Conservation (phyloP, 768 basidiomycete genomes). For the Suillus brevipes region DNA sequence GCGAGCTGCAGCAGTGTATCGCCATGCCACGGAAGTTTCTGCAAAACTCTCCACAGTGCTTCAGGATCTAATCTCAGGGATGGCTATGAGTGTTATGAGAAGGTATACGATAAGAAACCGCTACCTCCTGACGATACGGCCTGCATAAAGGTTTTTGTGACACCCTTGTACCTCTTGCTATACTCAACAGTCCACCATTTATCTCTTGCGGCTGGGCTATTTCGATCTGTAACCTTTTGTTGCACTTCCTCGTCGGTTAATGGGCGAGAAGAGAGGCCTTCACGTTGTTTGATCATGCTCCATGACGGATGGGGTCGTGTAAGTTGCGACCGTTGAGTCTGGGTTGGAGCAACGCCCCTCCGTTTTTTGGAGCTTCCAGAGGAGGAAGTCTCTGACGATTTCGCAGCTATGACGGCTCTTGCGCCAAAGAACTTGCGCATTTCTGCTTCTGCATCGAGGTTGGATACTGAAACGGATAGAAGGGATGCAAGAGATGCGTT, state of each 20-base stretch:
- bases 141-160: slow-evolving; percentile 78
- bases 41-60: slow-evolving; percentile 73
- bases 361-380: slow-evolving; percentile 38
- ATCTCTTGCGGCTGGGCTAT: slow-evolving; percentile 50
- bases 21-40: slow-evolving; percentile 84
- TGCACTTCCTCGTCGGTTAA: slow-evolving; percentile 56
- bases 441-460: slow-evolving; percentile 88
- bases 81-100: slow-evolving; percentile 2
- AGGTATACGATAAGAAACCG: slow-evolving; percentile 21
- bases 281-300: slow-evolving; percentile 67
- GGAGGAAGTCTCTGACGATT: slow-evolving; percentile 36
- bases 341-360: slow-evolving; percentile 33
- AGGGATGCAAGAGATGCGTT: slow-evolving; percentile 49
- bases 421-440: slow-evolving; percentile 93
- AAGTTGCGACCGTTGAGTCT: slow-evolving; percentile 62
- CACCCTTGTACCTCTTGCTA: slow-evolving; percentile 77
- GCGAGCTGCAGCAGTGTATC: slow-evolving; percentile 88
- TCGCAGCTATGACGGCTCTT: slow-evolving; percentile 74
- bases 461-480: slow-evolving; percentile 73
- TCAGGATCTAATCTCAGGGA: slow-evolving; percentile 60
- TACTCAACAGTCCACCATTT: slow-evolving; percentile 92
- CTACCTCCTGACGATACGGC: slow-evolving; percentile 80
- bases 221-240: slow-evolving; percentile 44
- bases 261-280: slow-evolving; percentile 68
- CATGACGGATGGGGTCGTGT: slow-evolving; percentile 76